Conservation (phyloP, 768 basidiomycete genomes). For the Xerocomellus dryophilus region DNA sequence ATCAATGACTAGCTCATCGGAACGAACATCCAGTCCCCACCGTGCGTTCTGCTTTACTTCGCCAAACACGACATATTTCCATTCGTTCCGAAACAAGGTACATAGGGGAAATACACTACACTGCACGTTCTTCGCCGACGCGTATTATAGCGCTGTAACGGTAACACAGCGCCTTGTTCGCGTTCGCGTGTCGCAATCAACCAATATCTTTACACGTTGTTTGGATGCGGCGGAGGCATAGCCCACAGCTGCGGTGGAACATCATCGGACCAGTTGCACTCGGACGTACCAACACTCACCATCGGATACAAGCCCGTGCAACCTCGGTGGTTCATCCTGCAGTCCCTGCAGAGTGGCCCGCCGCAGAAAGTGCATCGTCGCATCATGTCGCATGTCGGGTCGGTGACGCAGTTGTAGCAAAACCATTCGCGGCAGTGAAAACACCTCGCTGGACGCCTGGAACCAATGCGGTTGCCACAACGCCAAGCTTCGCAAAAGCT, state of each 20-base stretch:
- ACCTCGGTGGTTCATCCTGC: not conserved
- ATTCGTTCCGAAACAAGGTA: not conserved
- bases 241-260: not conserved
- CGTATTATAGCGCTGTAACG: not conserved
- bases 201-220: not conserved
- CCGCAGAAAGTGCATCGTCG: slow-evolving; percentile 1
- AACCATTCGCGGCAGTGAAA: not conserved
- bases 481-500: not conserved
- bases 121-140: not conserved
- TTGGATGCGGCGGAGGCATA: too few species aligned
- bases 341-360: not conserved
- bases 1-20: too few species aligned
- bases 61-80: not conserved
- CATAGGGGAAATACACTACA: not conserved
- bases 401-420: not conserved
- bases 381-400: not conserved
- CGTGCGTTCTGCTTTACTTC: not conserved
- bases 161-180: not conserved
- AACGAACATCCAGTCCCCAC: too few species aligned
- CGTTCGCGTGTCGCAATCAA: not conserved
- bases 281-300: not conserved
- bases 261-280: not conserved
- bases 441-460: not conserved
- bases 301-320: not conserved
- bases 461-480: slow-evolving; percentile 4